Base-by-base conservation (phyloP, 768 basidiomycete genomes). In the Hygrophoropsis aurantiaca region DNA sequence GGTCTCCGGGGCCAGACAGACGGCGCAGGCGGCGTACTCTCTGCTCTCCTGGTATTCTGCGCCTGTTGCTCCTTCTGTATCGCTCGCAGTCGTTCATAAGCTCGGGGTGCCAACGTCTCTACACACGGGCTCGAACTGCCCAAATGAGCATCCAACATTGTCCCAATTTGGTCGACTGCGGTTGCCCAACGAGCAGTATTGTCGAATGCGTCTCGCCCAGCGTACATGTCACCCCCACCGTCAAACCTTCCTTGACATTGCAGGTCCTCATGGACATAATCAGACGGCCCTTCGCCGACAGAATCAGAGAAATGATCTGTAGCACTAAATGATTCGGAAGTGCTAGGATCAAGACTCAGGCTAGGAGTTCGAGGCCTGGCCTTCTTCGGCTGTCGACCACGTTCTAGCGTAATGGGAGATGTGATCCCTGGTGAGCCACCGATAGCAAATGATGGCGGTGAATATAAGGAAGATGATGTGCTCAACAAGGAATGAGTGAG, bases 161-260 rank as follows among this genome's bases (percentile, higher is more conserved):
- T 21, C 36, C 20, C 36, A 21, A 16, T 38, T 38, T 21, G 20
- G 27, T 30, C 27, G 13, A 30, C 27, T 3, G 53, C 48, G 30
- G 53, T 67, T 11, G 64, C 59, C 62, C 62, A 64, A 11, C 50
- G 60, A 36, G 62, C 57, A 18, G 62, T 67, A 40, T 53, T 54
- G 25, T 55, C 59, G 49, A 66, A 42, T 9, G 38, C 43, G 23
- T 66, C 64, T 16, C 42, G 47, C 45, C 54, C 57, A 23, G 54
- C 32, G 38, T 49, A 55, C 37, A 54, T 34, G 30, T 59, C 49
- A 44, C 59, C 27, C 38, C 56, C 48, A 47, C 57, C 50, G 45
- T 53, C 36, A 38, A 40, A 46, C 18, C 32, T 21, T 35, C 43
- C 25, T 34, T 19, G 24, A 23, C 20, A 15, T 27, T 20, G 19